Evolutionary conservation across 345 rosid genomes (phyloP).

Genomic region (Murraya koenigii): DNA sequence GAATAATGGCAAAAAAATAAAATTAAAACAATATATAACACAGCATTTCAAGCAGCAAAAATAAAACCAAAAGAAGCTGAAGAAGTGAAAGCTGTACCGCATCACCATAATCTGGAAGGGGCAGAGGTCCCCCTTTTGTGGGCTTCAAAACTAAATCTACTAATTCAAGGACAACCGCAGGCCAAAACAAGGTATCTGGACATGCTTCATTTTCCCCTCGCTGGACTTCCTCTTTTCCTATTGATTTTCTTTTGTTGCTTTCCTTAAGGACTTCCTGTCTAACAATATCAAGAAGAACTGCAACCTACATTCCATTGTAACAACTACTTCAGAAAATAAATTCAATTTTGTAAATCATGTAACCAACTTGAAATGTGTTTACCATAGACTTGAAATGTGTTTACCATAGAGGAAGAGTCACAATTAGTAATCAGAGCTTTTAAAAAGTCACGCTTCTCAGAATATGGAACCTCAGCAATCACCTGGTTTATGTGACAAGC

Average conservation of each 20-base stretch:
- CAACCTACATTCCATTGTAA: constrained; percentile 47
- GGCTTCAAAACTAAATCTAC: constrained; percentile 76
- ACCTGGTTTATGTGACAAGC: constrained; percentile 43
- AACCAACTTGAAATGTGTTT: constrained; percentile 19
- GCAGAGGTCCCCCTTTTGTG: constrained; percentile 77
- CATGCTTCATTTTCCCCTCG: constrained; percentile 25
- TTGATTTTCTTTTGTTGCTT: constrained; percentile 24
- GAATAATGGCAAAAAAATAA: no score
- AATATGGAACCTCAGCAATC: constrained; percentile 66
- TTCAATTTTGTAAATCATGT: constrained; percentile 5
- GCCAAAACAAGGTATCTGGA: constrained; percentile 35
- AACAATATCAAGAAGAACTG: constrained; percentile 73
- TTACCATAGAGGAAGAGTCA: constrained; percentile 85
- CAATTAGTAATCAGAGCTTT: constrained; percentile 56
- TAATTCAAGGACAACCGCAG: constrained; percentile 52
- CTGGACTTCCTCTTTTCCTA: constrained; percentile 10
- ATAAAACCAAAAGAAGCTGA: background rate
- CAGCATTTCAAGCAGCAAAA: background rate
- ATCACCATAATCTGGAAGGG: constrained; percentile 75
- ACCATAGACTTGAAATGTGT: constrained; percentile 59
- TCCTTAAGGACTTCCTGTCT: constrained; percentile 51
- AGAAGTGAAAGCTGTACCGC: constrained; percentile 38
- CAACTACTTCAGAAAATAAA: constrained; percentile 13
- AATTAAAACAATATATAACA: background rate
- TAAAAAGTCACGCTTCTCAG: constrained; percentile 57